Percentiles rank a stretch among this genome's conserved stretches.
Evolutionary conservation across 2,329 filamentous ascomycete genomes (phyloP).

Genomic region (Xylariaceae sp.): DNA sequence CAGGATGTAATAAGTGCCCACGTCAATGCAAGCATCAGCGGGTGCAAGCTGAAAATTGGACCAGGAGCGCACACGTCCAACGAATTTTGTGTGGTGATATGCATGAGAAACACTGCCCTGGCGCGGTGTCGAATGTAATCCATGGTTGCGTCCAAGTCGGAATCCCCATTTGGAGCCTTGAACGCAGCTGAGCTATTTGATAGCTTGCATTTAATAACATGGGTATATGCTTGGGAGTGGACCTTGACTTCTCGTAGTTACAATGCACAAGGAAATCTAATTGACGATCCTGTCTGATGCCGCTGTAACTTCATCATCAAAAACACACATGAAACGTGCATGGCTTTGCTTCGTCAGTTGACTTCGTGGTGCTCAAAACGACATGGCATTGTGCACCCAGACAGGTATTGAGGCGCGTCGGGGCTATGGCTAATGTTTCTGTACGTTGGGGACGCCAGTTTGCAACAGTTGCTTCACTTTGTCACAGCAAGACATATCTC

Average conservation of each 20-base stretch:
- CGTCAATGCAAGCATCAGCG: slow-evolving; percentile 11
- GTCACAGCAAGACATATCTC: background rate
- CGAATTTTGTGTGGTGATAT: background rate
- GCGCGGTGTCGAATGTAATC: background rate
- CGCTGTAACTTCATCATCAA: slow-evolving; percentile 5
- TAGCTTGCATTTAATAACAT: slow-evolving; percentile 9
- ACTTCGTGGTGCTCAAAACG: background rate
- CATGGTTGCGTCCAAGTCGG: background rate
- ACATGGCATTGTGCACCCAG: background rate
- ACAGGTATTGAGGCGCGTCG: background rate
- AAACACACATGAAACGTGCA: slow-evolving; percentile 22
- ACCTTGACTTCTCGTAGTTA: background rate
- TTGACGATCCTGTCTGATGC: no score
- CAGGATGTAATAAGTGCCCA: background rate
- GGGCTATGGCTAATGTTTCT: background rate
- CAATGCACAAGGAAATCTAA: no score
- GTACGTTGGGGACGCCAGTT: background rate
- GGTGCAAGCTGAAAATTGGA: slow-evolving; percentile 1
- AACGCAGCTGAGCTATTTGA: background rate
- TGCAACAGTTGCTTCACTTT: background rate
- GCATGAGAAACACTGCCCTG: background rate
- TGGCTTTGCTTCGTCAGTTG: slow-evolving; percentile 19
- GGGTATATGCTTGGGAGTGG: slow-evolving; percentile 4
- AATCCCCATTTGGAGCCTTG: background rate
- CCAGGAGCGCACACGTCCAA: background rate